These are phyloP conservation scores for Xylaria venustula DNA, from an alignment of 495 filamentous ascomycete genomes.

Conservation along the genomic window DNA sequence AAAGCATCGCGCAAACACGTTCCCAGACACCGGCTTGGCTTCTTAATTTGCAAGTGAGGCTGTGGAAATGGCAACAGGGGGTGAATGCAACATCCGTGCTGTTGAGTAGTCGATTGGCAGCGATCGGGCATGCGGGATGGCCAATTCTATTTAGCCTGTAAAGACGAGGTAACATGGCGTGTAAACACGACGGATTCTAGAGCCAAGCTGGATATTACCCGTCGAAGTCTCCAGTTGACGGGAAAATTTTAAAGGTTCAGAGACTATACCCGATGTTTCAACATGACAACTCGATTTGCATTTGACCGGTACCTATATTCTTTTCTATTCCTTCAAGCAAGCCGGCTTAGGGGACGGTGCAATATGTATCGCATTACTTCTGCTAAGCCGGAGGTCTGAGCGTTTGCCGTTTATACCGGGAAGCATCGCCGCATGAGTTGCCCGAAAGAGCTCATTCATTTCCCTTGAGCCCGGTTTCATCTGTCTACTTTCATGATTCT, in stretches of 20 bases:
- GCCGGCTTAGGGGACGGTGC: no score
- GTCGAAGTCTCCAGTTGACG: neutral
- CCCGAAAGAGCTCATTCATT: neutral
- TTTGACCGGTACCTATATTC: neutral
- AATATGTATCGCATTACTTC: no score
- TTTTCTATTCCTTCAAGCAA: no score
- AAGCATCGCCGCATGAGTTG: neutral
- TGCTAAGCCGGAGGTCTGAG: neutral
- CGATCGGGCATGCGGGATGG: neutral
- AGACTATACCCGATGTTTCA: neutral
- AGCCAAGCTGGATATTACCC: slow-evolving; percentile 5
- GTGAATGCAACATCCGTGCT: neutral
- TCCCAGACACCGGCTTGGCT: neutral
- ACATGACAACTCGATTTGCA: neutral
- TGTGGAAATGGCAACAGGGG: neutral
- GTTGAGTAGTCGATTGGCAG: slow-evolving; percentile 5
- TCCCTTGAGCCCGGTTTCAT: neutral
- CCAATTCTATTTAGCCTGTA: slow-evolving; percentile 11
- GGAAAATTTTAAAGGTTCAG: neutral
- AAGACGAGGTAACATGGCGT: slow-evolving; percentile 1
- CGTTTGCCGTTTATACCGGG: neutral
- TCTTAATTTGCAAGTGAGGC: neutral
- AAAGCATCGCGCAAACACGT: neutral
- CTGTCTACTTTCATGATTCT: neutral
- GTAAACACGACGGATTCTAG: neutral